phyloP scores from a whole-genome alignment of 345 rosid genomes.

The Laguncularia racemosa region DNA sequence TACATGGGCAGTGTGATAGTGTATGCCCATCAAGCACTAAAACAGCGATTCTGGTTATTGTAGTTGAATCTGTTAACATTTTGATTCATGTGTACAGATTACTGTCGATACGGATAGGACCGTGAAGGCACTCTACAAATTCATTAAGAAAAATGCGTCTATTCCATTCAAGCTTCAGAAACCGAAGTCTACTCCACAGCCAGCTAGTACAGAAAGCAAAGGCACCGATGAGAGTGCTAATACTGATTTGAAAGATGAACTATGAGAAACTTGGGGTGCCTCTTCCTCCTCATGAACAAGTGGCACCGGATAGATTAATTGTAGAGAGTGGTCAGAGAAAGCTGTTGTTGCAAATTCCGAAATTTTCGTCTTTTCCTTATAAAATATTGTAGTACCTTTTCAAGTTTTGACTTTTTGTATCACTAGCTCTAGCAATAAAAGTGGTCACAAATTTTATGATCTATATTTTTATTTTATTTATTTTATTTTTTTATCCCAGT shows the following conservation, averaged over 20 bases:
- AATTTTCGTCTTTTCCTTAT: too few relatives aligned
- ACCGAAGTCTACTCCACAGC: slow-evolving; percentile 45
- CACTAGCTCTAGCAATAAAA: slow-evolving; percentile 8
- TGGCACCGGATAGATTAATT: too few relatives aligned
- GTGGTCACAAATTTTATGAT: too few relatives aligned
- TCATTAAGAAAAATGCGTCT: slow-evolving; percentile 79
- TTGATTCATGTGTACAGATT: slow-evolving; percentile 27
- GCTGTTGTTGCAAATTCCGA: too few relatives aligned
- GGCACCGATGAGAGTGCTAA: slow-evolving; percentile 20
- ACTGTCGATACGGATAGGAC: slow-evolving; percentile 88
- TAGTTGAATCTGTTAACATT: background rate
- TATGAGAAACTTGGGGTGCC: slow-evolving; percentile 31
- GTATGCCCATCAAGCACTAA: too few relatives aligned
- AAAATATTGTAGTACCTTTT: background rate
- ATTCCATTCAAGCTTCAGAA: slow-evolving; percentile 94
- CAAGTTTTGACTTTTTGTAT: slow-evolving; percentile 6
- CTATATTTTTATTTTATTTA: too few relatives aligned
- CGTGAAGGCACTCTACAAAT: slow-evolving; percentile 89
- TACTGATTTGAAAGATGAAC: slow-evolving; percentile 60
- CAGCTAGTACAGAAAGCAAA: slow-evolving; percentile 28
- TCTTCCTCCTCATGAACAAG: too few relatives aligned
- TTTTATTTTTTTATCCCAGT: too few relatives aligned
- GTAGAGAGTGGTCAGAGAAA: too few relatives aligned
- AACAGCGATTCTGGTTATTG: background rate
- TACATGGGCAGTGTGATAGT: too few relatives aligned